Percentiles rank a stretch among this genome's conserved stretches.
These are phyloP conservation scores for Auriscalpium vulgare DNA, from an alignment of 768 basidiomycete genomes.

Conservation along the genomic window DNA sequence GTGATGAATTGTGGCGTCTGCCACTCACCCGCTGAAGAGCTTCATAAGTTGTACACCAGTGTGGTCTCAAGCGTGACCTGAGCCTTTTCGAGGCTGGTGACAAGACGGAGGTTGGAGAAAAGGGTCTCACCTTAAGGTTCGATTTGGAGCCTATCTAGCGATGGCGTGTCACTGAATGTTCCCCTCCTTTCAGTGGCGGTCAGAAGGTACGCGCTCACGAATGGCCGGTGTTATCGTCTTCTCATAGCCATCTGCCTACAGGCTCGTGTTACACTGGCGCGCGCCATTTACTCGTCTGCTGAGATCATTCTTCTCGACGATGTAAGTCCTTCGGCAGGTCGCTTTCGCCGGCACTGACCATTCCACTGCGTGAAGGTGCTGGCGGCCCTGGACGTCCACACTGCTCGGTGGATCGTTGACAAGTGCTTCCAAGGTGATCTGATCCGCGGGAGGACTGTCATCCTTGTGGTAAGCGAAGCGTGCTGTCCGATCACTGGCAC, in stretches of 20 bases:
- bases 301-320: conserved; percentile 68
- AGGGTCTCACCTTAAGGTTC: conserved; percentile 38
- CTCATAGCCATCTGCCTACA: conserved; percentile 24
- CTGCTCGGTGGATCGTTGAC: conserved; percentile 43
- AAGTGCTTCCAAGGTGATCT: conserved; percentile 42
- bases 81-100: conserved; percentile 42
- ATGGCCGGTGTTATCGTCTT: background rate
- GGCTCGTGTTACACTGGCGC: conserved; percentile 46
- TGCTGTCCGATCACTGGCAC: too few relatives aligned
- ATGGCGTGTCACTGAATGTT: background rate
- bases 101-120: conserved; percentile 51
- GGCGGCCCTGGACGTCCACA: conserved; percentile 48
- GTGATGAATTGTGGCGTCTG: background rate
- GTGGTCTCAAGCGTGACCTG: conserved; percentile 30
- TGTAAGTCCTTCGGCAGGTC: conserved; percentile 23
- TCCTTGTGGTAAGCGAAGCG: conserved; percentile 37
- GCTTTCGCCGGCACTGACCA: too few relatives aligned
- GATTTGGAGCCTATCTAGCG: too few relatives aligned
- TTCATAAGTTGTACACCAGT: too few relatives aligned
- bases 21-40: too few relatives aligned
- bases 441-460: conserved; percentile 38
- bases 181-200: conserved; percentile 32
- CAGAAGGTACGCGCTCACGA: conserved; percentile 32
- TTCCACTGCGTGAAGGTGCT: conserved; percentile 23
- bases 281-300: conserved; percentile 52